These are phyloP conservation scores for Canavalia gladiata DNA, from an alignment of 306 rosid species.

Conservation along the genomic window DNA sequence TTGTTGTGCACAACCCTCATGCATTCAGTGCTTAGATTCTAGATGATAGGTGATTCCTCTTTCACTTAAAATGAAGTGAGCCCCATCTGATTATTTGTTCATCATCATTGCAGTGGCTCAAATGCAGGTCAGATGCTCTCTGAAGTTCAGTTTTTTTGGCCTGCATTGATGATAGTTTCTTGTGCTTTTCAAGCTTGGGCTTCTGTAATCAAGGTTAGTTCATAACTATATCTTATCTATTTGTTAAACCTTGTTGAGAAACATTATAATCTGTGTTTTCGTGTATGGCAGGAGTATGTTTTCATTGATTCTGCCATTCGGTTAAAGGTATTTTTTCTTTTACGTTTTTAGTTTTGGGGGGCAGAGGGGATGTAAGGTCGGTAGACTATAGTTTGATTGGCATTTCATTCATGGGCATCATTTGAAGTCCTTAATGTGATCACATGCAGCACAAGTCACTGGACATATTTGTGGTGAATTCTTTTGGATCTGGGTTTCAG, in stretches of 20 bases:
- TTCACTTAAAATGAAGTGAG: conserved; percentile 38
- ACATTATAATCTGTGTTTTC: conserved; percentile 47
- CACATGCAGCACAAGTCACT: conserved; percentile 80
- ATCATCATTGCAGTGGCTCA: conserved; percentile 72
- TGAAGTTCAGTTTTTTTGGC: conserved; percentile 81
- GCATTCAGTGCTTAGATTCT: conserved; percentile 21
- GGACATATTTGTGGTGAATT: conserved; percentile 97
- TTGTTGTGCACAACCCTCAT: background rate
- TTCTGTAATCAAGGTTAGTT: conserved; percentile 82
- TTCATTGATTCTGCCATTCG: conserved; percentile 71
- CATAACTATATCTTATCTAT: conserved; percentile 35
- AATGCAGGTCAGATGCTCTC: conserved; percentile 85
- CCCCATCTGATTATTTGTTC: conserved; percentile 47
- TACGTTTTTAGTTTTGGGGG: background rate
- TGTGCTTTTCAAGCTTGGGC: conserved; percentile 93
- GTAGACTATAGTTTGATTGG: conserved; percentile 39
- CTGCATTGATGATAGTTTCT: conserved; percentile 83
- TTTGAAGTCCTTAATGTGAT: conserved; percentile 44
- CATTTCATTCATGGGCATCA: conserved; percentile 33
- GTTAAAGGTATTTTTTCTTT: conserved; percentile 63
- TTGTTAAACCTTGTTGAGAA: conserved; percentile 40
- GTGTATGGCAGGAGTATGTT: conserved; percentile 68
- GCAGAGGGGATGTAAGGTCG: background rate
- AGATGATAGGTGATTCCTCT: conserved; percentile 31
- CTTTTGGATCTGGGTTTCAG: conserved; percentile 95